Evolutionary conservation across 2,329 filamentous ascomycete species (phyloP), one percentile per base, ranked within the genome.

Genomic region (Leptographium galeiforme): DNA sequence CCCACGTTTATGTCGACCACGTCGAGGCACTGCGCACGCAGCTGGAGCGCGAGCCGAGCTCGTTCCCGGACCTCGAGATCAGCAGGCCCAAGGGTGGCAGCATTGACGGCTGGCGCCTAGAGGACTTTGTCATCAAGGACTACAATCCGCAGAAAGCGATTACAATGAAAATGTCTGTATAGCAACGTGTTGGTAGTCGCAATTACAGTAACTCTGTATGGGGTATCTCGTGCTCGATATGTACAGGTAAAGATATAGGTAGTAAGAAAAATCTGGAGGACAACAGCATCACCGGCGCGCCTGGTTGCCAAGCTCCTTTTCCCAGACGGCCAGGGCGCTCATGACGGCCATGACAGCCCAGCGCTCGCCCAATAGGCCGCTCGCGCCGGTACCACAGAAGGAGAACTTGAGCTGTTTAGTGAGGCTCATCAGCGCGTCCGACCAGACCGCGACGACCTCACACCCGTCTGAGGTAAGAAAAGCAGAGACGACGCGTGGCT

Each of bases 131-230:
- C 55, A 79, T 98, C 7, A 76, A 87, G 63, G 90, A 85, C 0
- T 98, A 98, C 67, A 80, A 90, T 50, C 91, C 93, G 54, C 89
- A 96, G 67, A 91, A 90, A 72, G 78, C 78, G 6, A 95, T 98
- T 70, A 79, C 87, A 46, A 98, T 98, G 93, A 96, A 97, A 73
- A 98, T 98, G 93, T 94, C 88, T 64, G 91, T 97, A 55, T 89
- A 49, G 47, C 43, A 19, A 5, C 2, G 5, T 30, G 11, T 30
- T 10, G 4, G 11, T 25, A 43, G n/a, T 8, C 13, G 25, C 19
- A 45, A 13, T 32, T 30, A 14, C 19, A 11, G 6, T 11, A 19
- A 7, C 10, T 25, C 12, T 4, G 36, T 13, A 38, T 39, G 48
- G 19, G 25, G 18, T 49, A 49, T 49, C 48, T 41, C 43, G n/a